These are phyloP conservation scores for Rhizopus arrhizus DNA, from an alignment of 371 early-diverging fungal genomes.

Conservation along the genomic window DNA sequence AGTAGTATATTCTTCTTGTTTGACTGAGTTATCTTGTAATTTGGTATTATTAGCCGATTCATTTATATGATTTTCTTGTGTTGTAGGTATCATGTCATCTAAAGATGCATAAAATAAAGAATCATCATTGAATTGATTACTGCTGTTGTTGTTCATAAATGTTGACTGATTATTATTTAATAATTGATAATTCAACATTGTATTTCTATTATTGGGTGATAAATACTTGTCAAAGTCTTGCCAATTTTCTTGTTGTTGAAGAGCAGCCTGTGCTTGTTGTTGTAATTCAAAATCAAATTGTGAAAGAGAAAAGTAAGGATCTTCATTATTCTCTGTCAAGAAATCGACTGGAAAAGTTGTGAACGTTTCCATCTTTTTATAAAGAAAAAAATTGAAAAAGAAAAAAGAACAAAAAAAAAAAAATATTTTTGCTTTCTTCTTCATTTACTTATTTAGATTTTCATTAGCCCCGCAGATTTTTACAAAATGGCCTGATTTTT, in stretches of 20 bases:
- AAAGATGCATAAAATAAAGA: slow-evolving; percentile 27
- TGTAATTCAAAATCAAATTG: slow-evolving; percentile 47
- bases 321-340: slow-evolving; percentile 26
- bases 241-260: slow-evolving; percentile 36
- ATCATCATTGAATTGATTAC: slow-evolving; percentile 4
- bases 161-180: too few relatives aligned
- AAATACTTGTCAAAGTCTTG: slow-evolving; percentile 47
- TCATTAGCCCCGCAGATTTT: neutral
- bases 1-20: slow-evolving; percentile 14
- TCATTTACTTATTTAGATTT: neutral
- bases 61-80: too few relatives aligned
- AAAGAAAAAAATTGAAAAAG: slow-evolving; percentile 1
- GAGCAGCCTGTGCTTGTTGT: slow-evolving; percentile 46
- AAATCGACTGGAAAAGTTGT: slow-evolving; percentile 29
- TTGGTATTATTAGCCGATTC: too few relatives aligned
- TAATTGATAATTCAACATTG: too few relatives aligned
- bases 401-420: slow-evolving; percentile 18
- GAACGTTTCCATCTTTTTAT: slow-evolving; percentile 27
- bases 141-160: neutral
- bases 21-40: neutral
- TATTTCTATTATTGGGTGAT: neutral
- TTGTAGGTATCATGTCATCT: neutral
- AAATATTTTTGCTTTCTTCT: slow-evolving; percentile 16
- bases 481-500: slow-evolving; percentile 5
- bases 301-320: slow-evolving; percentile 34